Evolutionary conservation across 148 eudicot species (phyloP), one percentile per base, ranked within the genome.

Genomic region (Camellia granthamiana): DNA sequence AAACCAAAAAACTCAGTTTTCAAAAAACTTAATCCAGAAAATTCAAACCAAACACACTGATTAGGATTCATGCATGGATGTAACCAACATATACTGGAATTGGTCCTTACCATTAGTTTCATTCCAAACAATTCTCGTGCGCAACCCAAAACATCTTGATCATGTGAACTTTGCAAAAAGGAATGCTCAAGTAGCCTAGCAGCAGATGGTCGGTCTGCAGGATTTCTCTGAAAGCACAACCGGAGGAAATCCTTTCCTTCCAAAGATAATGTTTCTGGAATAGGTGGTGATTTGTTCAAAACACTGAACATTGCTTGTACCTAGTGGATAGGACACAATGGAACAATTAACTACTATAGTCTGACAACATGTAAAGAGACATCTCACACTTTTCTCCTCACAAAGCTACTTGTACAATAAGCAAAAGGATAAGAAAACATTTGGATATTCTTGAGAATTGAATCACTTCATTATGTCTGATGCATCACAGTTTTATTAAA

Each of bases 171-270:
- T 62, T 83, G 85, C 77, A 92, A 76, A 79, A 95, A 95, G 43
- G 88, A 81, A 83, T 95, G 98, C 14, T 95, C 94, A 54, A 95
- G 86, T 77, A 95, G 87, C 85, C 51, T 78, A 86, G 75, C 85
- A 69, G 98, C 98, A 19, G 89, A 78, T 70, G 97, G 97, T 58
- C 98, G 88, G 44, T 92, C 91, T 46, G 87, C 94, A 77, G 98
- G 98, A 72, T 86, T 84, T 82, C 98, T 92, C 79, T 81, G 93
- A 77, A 95, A 92, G 85, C 98, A 95, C 78, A 79, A 69, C 15
- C 74, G 77, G 19, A 95, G 86, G 81, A 95, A 95, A 86, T 93
- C 93, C 84, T 95, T 95, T 75, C 98, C 98, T 86, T 95, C 98
- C 13, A 84, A 44, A 69, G 98, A 95, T 84, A 95, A 81, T 70